These are phyloP conservation scores for Penicillium desertorum DNA, from an alignment of 495 filamentous ascomycete species.

Conservation along the genomic window DNA sequence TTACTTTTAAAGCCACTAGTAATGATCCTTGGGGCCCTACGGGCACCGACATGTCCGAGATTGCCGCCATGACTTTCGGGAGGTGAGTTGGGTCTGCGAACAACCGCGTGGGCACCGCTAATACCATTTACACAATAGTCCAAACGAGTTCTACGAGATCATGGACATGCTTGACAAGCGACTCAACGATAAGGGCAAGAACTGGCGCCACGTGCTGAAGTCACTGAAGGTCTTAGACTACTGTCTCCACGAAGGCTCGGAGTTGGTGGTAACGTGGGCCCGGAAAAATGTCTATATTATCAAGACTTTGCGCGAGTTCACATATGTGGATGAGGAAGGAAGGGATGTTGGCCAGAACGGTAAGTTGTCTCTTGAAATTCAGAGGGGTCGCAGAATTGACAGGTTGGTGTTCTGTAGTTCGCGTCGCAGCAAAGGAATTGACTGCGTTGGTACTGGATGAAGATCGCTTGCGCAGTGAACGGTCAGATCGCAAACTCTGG, in stretches of 20 bases:
- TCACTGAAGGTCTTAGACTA: constrained; percentile 98
- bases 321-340: constrained; percentile 91
- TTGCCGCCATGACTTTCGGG: constrained; percentile 95
- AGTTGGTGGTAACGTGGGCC: constrained; percentile 96
- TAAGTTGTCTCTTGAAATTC: constrained; percentile 40
- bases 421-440: constrained; percentile 93
- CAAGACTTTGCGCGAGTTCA: constrained; percentile 96
- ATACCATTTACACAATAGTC: constrained; percentile 49
- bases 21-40: constrained; percentile 99
- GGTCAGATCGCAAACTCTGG: constrained; percentile 90
- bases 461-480: constrained; percentile 86
- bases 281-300: constrained; percentile 98
- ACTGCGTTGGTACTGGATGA: constrained; percentile 94
- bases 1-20: constrained; percentile 71
- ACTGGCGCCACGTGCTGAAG: constrained; percentile 98
- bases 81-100: constrained; percentile 59
- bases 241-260: constrained; percentile 95
- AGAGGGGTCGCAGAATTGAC: constrained; percentile 7
- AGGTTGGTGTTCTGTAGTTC: constrained; percentile 56
- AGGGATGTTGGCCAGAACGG: constrained; percentile 95
- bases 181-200: constrained; percentile 99
- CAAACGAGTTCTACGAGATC: constrained; percentile 98
- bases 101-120: constrained; percentile 10
- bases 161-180: constrained; percentile 99
- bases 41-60: constrained; percentile 98